Evolutionary conservation across 441 rosid species (phyloP).

Genomic region (Pelargonium australe): DNA sequence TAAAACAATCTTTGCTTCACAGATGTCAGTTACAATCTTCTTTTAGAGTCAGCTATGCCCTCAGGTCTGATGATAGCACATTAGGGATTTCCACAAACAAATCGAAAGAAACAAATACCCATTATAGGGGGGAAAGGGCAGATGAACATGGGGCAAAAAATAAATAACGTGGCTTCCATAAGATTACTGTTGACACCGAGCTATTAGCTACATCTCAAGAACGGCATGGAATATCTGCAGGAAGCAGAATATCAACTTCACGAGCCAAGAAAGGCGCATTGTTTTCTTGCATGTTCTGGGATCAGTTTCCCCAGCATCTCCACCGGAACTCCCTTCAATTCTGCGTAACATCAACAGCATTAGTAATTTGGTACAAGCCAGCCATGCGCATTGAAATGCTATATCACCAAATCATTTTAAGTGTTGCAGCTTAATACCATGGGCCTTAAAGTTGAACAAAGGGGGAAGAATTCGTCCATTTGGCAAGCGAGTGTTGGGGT

Average conservation of each 20-base stretch:
- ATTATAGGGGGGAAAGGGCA: neutral
- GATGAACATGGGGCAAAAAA: neutral
- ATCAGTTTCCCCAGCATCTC: conserved; percentile 2
- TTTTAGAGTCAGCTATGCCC: neutral
- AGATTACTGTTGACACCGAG: neutral
- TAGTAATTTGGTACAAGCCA: neutral
- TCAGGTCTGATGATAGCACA: neutral
- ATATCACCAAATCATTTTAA: neutral
- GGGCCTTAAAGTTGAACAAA: conserved; percentile 16
- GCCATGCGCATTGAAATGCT: conserved; percentile 17
- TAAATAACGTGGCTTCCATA: neutral
- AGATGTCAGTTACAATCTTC: neutral
- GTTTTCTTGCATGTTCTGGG: conserved; percentile 6
- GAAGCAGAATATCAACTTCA: neutral
- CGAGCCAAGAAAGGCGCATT: neutral
- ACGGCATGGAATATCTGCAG: no score
- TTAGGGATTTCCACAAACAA: neutral
- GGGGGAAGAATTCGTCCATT: conserved; percentile 91
- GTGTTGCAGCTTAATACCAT: conserved; percentile 53
- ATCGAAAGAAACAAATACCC: neutral
- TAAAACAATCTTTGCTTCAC: conserved; percentile 1
- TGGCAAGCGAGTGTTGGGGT: conserved; percentile 62
- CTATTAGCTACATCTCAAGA: neutral
- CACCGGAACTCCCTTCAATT: conserved; percentile 2
- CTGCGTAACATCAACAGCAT: neutral